phyloP scores from a whole-genome alignment of 352 stramenopile genomes.

The Phytophthora pini region DNA sequence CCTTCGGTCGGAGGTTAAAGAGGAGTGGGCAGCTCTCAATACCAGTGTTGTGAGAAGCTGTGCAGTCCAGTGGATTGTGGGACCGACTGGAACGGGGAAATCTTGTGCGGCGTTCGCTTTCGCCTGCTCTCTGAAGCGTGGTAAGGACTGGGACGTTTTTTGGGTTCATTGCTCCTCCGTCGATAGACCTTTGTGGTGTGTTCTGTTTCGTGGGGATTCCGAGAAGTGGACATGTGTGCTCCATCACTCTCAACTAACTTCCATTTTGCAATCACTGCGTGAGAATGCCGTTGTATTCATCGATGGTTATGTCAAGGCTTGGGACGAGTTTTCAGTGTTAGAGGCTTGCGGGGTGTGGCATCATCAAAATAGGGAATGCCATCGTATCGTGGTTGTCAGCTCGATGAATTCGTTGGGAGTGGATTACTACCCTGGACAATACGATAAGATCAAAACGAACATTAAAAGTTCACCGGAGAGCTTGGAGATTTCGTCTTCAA shows the following conservation, averaged over 20 bases:
- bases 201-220: neutral
- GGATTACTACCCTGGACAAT: too few relatives aligned
- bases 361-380: too few relatives aligned
- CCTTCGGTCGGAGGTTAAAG: neutral
- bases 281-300: neutral
- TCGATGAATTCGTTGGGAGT: too few relatives aligned
- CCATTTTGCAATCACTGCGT: neutral
- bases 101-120: neutral
- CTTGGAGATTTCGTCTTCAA: too few relatives aligned
- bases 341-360: too few relatives aligned
- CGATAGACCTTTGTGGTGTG: neutral
- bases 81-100: neutral
- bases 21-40: neutral
- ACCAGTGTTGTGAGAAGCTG: neutral
- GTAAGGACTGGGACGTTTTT: too few relatives aligned
- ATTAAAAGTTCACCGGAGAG: too few relatives aligned
- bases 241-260: neutral
- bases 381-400: too few relatives aligned
- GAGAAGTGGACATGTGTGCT: neutral
- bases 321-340: neutral
- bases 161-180: neutral
- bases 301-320: neutral
- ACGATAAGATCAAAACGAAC: too few relatives aligned
- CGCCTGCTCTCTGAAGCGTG: neutral
- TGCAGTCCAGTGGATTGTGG: neutral